Conservation (phyloP, 1,139 yeast genomes). For the Diutina sp. region DNA sequence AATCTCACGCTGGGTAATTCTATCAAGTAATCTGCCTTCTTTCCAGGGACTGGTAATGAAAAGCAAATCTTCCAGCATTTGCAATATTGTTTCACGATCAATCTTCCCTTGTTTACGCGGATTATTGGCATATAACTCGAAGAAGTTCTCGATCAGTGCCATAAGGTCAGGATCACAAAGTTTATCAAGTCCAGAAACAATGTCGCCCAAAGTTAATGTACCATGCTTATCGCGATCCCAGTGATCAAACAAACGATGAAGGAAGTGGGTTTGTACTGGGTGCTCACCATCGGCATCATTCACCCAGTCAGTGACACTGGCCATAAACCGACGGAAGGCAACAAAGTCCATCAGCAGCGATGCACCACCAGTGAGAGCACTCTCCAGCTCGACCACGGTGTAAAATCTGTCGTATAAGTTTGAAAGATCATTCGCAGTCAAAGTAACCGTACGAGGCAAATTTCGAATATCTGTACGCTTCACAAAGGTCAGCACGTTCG, state of each 20-base stretch:
- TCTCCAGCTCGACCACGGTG: slow-evolving; percentile 54
- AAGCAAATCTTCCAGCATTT: slow-evolving; percentile 76
- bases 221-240: slow-evolving; percentile 54
- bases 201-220: slow-evolving; percentile 53
- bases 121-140: slow-evolving; percentile 48
- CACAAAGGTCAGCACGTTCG: slow-evolving; percentile 79
- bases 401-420: slow-evolving; percentile 79
- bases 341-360: slow-evolving; percentile 62
- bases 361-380: slow-evolving; percentile 51
- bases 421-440: slow-evolving; percentile 46
- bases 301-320: slow-evolving; percentile 76
- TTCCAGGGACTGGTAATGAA: slow-evolving; percentile 78
- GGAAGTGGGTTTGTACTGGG: slow-evolving; percentile 29
- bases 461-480: slow-evolving; percentile 85
- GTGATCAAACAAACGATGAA: slow-evolving; percentile 48
- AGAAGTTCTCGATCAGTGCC: slow-evolving; percentile 69
- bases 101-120: slow-evolving; percentile 44
- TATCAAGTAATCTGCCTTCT: slow-evolving; percentile 50
- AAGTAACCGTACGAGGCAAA: slow-evolving; percentile 57
- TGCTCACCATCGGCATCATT: slow-evolving; percentile 5
- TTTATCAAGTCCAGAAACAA: slow-evolving; percentile 61
- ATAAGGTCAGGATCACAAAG: slow-evolving; percentile 64
- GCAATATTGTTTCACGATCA: slow-evolving; percentile 68
- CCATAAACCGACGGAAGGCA: slow-evolving; percentile 61
- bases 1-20: slow-evolving; percentile 44